Base-by-base conservation (phyloP, 768 basidiomycete species). In the Pilatotrama ljubarskyi region DNA sequence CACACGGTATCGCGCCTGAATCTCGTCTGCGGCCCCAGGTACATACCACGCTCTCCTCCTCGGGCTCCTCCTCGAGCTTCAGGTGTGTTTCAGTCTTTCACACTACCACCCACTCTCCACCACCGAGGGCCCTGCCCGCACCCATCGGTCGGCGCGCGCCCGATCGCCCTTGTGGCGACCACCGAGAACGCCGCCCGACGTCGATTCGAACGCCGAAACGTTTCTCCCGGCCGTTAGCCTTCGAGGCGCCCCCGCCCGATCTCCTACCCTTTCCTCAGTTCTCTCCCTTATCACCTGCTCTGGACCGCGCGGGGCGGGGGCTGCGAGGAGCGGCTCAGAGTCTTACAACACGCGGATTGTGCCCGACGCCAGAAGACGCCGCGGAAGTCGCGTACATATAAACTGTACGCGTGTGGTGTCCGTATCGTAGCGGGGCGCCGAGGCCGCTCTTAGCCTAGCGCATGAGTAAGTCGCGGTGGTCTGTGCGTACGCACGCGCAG, bases 201-300 rank as follows among this genome's bases (percentile, higher is more conserved):
- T 18, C 42, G 42, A 20, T 49, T 32, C 47, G 17, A 49, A 18
- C 47, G 47, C 29, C 29, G 29, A 10, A 32, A 32, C 18, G 15
- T 29, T 49, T 49, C 47, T 49, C 47, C 47, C 47, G 47, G 47
- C 49, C 49, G 49, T 51, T 51, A 51, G 49, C 35, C 49, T 51
- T 51, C 36, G n/a, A n/a, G 32, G n/a, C 49, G 11, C 35, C n/a
- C 35, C 2, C 49, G 18, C 36, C 10, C 49, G 17, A 18, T 22
- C 29, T 29, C 20, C 18, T 36, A 11, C 18, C 29, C 18, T 37
- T 35, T 36, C 35, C 20, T 38, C 29, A 13, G 35, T 18, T 18
- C 49, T 50, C 35, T 35, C 36, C 20, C 17, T 38, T 26, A 22
- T 51, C 49, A 22, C 49, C 49, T 35, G 35, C 36, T 51, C 35